A percentile compares a stretch with the other conserved stretches of the same genome.
These are phyloP conservation scores for Dichotomopilus funicola DNA, from an alignment of 2,329 filamentous ascomycete species.

Conservation along the genomic window DNA sequence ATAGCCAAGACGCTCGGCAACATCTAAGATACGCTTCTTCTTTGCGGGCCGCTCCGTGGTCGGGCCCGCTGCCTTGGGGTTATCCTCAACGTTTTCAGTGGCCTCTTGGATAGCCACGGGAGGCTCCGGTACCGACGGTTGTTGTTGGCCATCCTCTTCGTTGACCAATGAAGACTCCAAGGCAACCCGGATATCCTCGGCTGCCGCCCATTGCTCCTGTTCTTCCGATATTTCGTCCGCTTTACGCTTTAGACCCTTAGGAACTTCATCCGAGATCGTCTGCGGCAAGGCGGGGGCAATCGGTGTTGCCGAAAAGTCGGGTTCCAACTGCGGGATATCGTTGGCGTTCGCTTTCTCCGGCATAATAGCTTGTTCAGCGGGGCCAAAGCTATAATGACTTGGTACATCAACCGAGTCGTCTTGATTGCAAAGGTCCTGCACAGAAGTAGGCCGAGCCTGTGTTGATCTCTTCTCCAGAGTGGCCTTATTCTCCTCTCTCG, in stretches of 20 bases:
- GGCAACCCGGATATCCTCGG: too few relatives aligned
- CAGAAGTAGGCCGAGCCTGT: constrained; percentile 1
- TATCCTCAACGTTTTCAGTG: background rate
- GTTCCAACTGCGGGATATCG: too few relatives aligned
- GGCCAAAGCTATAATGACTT: background rate
- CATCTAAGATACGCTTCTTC: constrained; percentile 23
- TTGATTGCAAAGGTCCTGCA: constrained; percentile 14
- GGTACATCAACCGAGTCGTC: background rate
- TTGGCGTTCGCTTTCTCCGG: too few relatives aligned
- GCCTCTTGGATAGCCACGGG: background rate
- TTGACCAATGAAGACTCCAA: background rate
- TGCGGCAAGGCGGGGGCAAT: too few relatives aligned
- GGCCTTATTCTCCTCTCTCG: constrained; percentile 25
- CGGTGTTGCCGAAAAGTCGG: too few relatives aligned
- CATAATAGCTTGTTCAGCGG: background rate
- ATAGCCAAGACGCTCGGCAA: constrained; percentile 31
- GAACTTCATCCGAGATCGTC: too few relatives aligned
- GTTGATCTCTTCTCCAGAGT: background rate
- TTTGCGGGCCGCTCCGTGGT: constrained; percentile 23
- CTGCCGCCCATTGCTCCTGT: constrained; percentile 15
- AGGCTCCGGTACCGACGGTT: background rate
- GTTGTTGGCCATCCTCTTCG: background rate
- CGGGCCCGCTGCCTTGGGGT: background rate
- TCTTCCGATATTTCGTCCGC: constrained; percentile 27
- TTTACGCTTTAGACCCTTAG: constrained; percentile 27